Percentiles rank a stretch among this genome's conserved stretches.
Conservation (phyloP, 2,329 filamentous ascomycete genomes). For the Xylaria sp. region DNA sequence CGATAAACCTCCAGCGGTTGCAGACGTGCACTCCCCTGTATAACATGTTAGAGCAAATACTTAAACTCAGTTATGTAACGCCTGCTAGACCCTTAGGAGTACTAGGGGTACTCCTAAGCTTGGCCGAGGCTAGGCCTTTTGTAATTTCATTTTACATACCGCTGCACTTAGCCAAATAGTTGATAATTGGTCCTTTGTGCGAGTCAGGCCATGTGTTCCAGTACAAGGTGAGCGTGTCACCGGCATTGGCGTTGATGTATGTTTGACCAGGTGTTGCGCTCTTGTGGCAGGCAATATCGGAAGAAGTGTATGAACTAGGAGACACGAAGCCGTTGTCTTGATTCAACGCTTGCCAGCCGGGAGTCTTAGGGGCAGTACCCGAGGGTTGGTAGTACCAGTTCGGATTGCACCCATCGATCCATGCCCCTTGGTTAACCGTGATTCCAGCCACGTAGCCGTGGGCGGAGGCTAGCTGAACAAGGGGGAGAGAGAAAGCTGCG, state of each 20-base stretch:
- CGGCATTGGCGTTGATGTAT: conserved; percentile 44
- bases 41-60: conserved; percentile 8
- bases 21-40: conserved; percentile 48
- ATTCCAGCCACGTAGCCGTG: conserved; percentile 44
- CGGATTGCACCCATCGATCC: conserved; percentile 40
- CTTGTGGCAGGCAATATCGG: conserved; percentile 61
- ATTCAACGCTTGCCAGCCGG: conserved; percentile 56
- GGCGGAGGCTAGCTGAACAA: conserved; percentile 37
- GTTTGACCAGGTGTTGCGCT: conserved; percentile 52
- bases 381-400: conserved; percentile 44
- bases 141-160: conserved; percentile 32
- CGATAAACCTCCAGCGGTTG: conserved; percentile 44
- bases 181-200: conserved; percentile 52
- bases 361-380: conserved; percentile 36
- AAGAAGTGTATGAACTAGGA: conserved; percentile 52
- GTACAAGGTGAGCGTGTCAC: conserved; percentile 47
- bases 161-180: conserved; percentile 51
- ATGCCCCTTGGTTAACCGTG: conserved; percentile 39
- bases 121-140: background rate
- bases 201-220: conserved; percentile 52
- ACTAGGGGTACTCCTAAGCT: background rate
- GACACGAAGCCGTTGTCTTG: conserved; percentile 64
- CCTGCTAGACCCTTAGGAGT: background rate
- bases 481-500: conserved; percentile 33
- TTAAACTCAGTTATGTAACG: background rate